Conservation (phyloP, 2,329 filamentous ascomycete species). For the Botrytis pseudocinerea region DNA sequence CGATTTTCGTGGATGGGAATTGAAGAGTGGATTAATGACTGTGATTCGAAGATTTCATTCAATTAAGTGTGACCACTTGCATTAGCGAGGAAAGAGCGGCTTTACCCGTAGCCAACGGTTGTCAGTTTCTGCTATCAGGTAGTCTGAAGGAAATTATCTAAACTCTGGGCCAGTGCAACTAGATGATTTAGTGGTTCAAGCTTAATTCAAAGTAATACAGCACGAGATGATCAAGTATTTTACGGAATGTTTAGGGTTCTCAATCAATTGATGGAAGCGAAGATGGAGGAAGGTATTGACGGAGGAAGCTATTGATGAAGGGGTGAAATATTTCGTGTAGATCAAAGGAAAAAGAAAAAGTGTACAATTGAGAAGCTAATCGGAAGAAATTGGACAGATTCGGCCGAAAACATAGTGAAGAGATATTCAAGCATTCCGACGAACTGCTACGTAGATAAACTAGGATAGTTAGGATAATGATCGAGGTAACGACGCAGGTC, state of each 20-base stretch:
- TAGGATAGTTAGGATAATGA: conserved; percentile 13
- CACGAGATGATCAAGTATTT: conserved; percentile 8
- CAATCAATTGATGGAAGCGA: neutral
- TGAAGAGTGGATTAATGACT: conserved; percentile 14
- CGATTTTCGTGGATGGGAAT: conserved; percentile 21
- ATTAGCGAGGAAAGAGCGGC: conserved; percentile 22
- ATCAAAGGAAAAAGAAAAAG: neutral
- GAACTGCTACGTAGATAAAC: conserved; percentile 1
- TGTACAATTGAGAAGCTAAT: neutral
- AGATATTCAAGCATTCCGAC: neutral
- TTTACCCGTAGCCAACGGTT: conserved; percentile 25
- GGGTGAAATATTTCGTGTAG: neutral
- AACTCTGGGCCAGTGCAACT: neutral
- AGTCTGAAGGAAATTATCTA: conserved; percentile 1
- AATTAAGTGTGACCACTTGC: conserved; percentile 25
- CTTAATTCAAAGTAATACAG: neutral
- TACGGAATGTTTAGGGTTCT: neutral
- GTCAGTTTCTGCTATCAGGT: neutral
- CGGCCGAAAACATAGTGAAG: neutral
- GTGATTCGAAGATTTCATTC: conserved; percentile 22
- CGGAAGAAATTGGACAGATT: neutral
- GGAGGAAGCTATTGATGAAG: conserved; percentile 14
- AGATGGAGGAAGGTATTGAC: neutral
- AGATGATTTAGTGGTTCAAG: neutral
- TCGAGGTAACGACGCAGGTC: neutral